A percentile compares a stretch with the other conserved stretches of the same genome.
These are phyloP conservation scores for Fusarium nelsonii DNA, from an alignment of 2,329 filamentous ascomycete genomes.

Conservation along the genomic window DNA sequence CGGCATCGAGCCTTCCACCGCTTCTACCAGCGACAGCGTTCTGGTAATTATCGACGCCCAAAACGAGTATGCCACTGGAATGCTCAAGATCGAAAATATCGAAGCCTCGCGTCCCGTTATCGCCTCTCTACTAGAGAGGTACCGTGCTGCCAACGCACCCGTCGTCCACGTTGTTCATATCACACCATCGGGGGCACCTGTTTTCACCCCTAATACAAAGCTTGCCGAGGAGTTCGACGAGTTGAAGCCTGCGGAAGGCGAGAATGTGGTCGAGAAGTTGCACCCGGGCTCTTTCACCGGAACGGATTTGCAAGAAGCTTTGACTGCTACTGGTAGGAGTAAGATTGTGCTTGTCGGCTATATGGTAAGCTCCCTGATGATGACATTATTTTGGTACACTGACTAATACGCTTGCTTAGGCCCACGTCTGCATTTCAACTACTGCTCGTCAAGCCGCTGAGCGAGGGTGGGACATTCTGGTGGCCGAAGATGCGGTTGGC, in stretches of 20 bases:
- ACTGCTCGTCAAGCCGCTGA: conserved; percentile 72
- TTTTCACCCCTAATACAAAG: conserved; percentile 73
- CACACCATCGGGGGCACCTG: conserved; percentile 69
- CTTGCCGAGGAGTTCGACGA: conserved; percentile 72
- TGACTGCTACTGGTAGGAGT: conserved; percentile 62
- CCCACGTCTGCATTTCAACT: conserved; percentile 73
- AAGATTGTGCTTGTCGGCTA: conserved; percentile 73
- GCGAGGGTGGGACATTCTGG: conserved; percentile 71
- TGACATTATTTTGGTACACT: not conserved
- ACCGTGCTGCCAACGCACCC: conserved; percentile 63
- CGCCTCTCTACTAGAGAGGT: conserved; percentile 66
- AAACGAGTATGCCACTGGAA: conserved; percentile 73
- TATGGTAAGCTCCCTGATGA: conserved; percentile 57
- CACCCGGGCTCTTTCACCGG: conserved; percentile 70
- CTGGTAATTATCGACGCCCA: conserved; percentile 78
- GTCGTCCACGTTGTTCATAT: conserved; percentile 73
- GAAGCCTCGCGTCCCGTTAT: conserved; percentile 67
- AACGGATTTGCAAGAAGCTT: conserved; percentile 65
- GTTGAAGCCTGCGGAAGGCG: conserved; percentile 63
- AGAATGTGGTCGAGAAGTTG: conserved; percentile 70
- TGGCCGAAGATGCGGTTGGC: conserved; percentile 72
- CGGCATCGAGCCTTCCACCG: conserved; percentile 66
- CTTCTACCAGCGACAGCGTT: conserved; percentile 67
- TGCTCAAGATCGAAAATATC: conserved; percentile 67
- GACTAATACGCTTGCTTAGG: conserved; percentile 53